phyloP scores from a whole-genome alignment of 1,284 basidiomycete species.

The Earliella scabrosa region DNA sequence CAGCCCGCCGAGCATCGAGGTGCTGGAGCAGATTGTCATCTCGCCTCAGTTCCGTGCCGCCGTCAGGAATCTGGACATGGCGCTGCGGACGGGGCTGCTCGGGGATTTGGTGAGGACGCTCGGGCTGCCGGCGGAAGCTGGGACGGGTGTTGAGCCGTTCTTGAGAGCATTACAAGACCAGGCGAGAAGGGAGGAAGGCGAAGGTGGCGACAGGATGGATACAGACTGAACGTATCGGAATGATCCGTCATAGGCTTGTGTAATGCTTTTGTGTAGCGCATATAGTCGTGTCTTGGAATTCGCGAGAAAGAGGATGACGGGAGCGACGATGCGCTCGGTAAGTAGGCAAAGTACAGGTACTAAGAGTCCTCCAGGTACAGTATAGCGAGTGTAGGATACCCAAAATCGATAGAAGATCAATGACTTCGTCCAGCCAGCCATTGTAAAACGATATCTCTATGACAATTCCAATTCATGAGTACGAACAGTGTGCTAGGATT shows the following conservation, averaged over 20 bases:
- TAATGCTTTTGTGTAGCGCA: neutral
- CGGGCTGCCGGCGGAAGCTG: conserved; percentile 80
- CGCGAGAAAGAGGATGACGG: neutral
- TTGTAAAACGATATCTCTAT: conserved; percentile 73
- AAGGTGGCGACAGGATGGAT: conserved; percentile 56
- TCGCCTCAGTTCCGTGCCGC: conserved; percentile 63
- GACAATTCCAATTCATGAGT: too few species aligned
- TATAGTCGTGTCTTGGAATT: neutral
- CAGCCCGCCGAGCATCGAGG: conserved; percentile 63
- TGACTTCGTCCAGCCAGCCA: conserved; percentile 73
- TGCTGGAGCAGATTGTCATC: conserved; percentile 56
- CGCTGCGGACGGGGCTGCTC: conserved; percentile 74
- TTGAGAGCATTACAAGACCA: conserved; percentile 76
- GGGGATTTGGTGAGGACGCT: conserved; percentile 73
- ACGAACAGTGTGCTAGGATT: neutral
- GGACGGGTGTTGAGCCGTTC: conserved; percentile 71
- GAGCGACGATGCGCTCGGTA: neutral
- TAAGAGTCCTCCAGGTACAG: conserved; percentile 19
- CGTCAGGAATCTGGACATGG: conserved; percentile 76
- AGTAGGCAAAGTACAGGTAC: conserved; percentile 10
- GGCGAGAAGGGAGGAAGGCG: conserved; percentile 53
- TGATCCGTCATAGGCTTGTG: neutral
- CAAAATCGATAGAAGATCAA: conserved; percentile 32
- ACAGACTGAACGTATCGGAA: conserved; percentile 48
- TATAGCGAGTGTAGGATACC: conserved; percentile 11